Percentiles rank a stretch among this genome's conserved stretches.
Conservation (phyloP, 352 stramenopile genomes). For the Globisporangium parvum region DNA sequence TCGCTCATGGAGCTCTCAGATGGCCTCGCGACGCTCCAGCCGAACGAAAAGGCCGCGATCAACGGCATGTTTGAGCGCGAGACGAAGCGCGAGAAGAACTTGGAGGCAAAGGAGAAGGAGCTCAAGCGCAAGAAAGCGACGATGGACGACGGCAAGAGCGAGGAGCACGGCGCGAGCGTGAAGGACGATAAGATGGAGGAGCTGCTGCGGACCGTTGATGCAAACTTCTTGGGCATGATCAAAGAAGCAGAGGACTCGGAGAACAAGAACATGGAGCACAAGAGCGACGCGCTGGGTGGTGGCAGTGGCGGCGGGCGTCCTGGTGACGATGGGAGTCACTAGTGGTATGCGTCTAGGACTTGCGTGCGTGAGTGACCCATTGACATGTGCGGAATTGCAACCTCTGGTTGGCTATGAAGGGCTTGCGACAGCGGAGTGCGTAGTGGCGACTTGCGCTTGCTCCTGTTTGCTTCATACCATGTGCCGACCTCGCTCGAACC, state of each 20-base stretch:
- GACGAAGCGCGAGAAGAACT: constrained; percentile 95
- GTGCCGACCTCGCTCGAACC: too few species aligned
- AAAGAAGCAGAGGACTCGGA: constrained; percentile 93
- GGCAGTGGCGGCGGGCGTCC: constrained; percentile 20
- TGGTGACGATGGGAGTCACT: constrained; percentile 27
- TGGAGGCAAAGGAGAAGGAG: constrained; percentile 89
- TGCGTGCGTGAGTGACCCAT: too few species aligned
- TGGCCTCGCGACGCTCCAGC: constrained; percentile 84
- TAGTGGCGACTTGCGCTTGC: too few species aligned
- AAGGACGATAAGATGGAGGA: constrained; percentile 95
- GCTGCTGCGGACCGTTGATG: constrained; percentile 89
- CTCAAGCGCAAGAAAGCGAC: constrained; percentile 77
- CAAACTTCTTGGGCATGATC: constrained; percentile 95
- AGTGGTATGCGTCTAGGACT: too few species aligned
- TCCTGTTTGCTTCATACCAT: too few species aligned
- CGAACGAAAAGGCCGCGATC: constrained; percentile 93
- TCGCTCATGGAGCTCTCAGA: constrained; percentile 95
- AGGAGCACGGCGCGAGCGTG: constrained; percentile 44
- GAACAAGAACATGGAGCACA: constrained; percentile 87
- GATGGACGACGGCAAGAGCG: constrained; percentile 76
- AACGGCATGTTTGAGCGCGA: constrained; percentile 96
- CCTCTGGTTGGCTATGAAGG: too few species aligned
- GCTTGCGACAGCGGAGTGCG: too few species aligned
- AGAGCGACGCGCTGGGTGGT: constrained; percentile 33
- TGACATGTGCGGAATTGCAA: too few species aligned